A percentile compares a stretch with the other conserved stretches of the same genome.
Conservation (phyloP, 345 rosid genomes). For the Dimocarpus longan region DNA sequence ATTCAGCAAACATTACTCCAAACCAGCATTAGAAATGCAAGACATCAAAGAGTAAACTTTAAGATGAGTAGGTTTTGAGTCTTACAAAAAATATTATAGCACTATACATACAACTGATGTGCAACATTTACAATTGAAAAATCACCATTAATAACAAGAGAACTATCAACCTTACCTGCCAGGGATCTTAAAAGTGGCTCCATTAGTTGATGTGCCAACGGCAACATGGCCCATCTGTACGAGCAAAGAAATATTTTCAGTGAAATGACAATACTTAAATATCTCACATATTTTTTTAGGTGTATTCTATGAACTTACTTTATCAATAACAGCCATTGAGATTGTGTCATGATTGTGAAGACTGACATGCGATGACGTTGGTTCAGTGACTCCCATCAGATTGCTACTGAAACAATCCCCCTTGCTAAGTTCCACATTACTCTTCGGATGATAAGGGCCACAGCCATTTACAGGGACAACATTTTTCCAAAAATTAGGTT, state of each 20-base stretch:
- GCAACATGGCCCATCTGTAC: conserved; percentile 80
- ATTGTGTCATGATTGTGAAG: conserved; percentile 87
- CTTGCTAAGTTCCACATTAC: conserved; percentile 14
- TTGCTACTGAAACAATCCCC: conserved; percentile 31
- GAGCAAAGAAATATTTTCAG: conserved; percentile 18
- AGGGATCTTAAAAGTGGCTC: conserved; percentile 92
- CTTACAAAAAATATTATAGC: too few species aligned
- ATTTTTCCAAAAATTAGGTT: conserved; percentile 88
- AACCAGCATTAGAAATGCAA: too few species aligned
- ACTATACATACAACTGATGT: too few species aligned
- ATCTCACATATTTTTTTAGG: not conserved
- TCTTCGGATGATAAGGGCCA: conserved; percentile 74
- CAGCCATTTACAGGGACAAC: conserved; percentile 58
- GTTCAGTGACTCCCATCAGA: conserved; percentile 36
- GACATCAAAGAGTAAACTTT: too few species aligned
- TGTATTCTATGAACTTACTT: conserved; percentile 43
- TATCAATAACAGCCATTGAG: conserved; percentile 88
- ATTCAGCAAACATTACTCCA: too few species aligned
- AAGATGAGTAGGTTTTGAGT: too few species aligned
- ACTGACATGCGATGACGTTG: conserved; percentile 56
- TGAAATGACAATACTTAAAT: not conserved
- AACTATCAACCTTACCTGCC: conserved; percentile 60
- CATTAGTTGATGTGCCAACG: conserved; percentile 97
- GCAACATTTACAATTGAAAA: not conserved
- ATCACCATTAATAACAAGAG: not conserved